These are phyloP conservation scores for Aspergillus funiculosus DNA, from an alignment of 495 filamentous ascomycete species.

Conservation along the genomic window DNA sequence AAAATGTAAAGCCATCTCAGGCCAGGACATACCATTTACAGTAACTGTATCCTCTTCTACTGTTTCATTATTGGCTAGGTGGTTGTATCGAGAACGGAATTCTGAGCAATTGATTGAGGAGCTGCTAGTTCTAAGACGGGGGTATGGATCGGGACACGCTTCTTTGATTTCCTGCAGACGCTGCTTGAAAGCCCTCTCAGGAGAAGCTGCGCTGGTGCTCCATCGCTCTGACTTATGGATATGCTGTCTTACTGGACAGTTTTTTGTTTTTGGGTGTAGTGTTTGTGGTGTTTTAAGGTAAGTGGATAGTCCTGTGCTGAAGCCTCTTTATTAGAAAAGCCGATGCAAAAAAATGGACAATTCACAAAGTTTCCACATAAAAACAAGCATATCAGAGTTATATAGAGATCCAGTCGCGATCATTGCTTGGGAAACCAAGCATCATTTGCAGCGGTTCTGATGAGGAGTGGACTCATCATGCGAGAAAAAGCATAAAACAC, in stretches of 20 bases:
- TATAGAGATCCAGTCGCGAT: constrained; percentile 31
- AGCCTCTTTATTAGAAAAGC: constrained; percentile 11
- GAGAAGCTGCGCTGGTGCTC: constrained; percentile 31
- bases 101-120: constrained; percentile 34
- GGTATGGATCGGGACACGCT: constrained; percentile 45
- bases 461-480: constrained; percentile 47
- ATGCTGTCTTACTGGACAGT: constrained; percentile 7
- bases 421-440: constrained; percentile 41
- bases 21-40: constrained; percentile 41
- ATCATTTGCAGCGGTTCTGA: constrained; percentile 98
- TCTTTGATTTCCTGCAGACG: constrained; percentile 47
- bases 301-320: constrained; percentile 27
- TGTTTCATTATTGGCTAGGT: constrained; percentile 41
- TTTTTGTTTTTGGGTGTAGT: constrained; percentile 1
- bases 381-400: constrained; percentile 5
- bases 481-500: constrained; percentile 13
- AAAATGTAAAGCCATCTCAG: constrained; percentile 19
- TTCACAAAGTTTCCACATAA: background rate
- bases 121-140: constrained; percentile 35
- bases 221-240: background rate
- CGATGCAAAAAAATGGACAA: background rate
- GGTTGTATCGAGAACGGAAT: constrained; percentile 34
- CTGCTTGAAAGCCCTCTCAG: constrained; percentile 38
- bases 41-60: constrained; percentile 39
- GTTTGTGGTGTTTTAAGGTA: constrained; percentile 2